Evolutionary conservation across 2,329 filamentous ascomycete species (phyloP), one percentile per base, ranked within the genome.

Genomic region (Keithomyces neogunnii): DNA sequence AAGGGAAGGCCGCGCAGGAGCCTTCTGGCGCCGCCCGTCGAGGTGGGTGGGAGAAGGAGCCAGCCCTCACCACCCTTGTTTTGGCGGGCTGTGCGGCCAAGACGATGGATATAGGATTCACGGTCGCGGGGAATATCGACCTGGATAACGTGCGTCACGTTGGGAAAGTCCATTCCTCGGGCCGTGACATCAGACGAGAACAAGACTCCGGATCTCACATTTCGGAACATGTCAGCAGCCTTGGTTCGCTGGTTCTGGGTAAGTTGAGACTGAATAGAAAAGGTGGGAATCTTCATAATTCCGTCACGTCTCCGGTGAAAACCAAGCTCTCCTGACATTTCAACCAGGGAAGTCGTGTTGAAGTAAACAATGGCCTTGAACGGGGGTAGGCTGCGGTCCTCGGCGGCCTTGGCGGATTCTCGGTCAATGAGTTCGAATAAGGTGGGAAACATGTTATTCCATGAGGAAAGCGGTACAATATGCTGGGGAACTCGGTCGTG

Each of bases 351-450:
- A 1, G 87, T 95, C 28, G 86, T 89, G 61, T 88, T 88, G 66
- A 92, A 86, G 72, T 96, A 99, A 42, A 96, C 74, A 54, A 99
- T 95, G n/a, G 89, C 89, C 76, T 99, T 99, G 80, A 97, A 96
- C 0, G 89, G 88, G 13, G 67, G 67, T 3, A 55, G 60, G 3
- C 66, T 65, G 2, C 60, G 66, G 55, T 74, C 70, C 55, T 67
- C 62, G 2, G 57, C 60, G 26, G 70, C 65, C 29, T 72, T 69
- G 32, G 73, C 59, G n/a, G 76, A 66, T 59, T 86, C 82, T 36
- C 78, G 77, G 50, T 84, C 72, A 45, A 85, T 73, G 48, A 96
- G 76, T 68, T 97, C 91, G 50, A 93, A 76, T 26, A 97, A 66
- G 2, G 85, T 71, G 13, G 93, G 89, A 54, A 89, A 75, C 42